Conservation (phyloP, 306 rosid species). For the Psophocarpus tetragonolobus region DNA sequence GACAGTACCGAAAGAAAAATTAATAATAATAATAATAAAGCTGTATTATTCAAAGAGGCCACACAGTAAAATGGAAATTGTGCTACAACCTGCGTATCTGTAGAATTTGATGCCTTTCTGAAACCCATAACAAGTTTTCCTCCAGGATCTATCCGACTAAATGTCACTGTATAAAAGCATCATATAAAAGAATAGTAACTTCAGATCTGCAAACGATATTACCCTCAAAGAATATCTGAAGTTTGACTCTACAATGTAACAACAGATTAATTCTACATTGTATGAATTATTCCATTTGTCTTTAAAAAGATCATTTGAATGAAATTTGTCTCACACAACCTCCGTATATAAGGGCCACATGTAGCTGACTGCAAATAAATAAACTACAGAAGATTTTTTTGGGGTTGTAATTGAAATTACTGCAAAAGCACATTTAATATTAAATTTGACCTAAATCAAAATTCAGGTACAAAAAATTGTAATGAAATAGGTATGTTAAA, state of each 20-base stretch:
- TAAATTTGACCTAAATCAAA: not conserved
- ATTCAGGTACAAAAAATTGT: constrained; percentile 6
- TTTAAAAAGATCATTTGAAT: not conserved
- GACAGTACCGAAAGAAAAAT: constrained; percentile 18
- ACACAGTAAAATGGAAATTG: constrained; percentile 27
- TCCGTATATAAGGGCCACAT: not conserved
- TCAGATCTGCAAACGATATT: constrained; percentile 17
- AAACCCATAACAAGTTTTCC: constrained; percentile 89
- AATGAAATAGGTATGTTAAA: constrained; percentile 10
- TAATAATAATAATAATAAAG: not conserved
- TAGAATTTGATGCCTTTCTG: constrained; percentile 71
- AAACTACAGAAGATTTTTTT: not conserved
- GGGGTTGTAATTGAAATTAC: not conserved
- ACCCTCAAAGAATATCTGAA: not conserved
- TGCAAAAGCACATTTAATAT: not conserved
- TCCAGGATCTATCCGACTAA: constrained; percentile 96
- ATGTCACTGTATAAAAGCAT: constrained; percentile 69
- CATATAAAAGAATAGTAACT: constrained; percentile 6
- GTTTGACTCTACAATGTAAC: constrained; percentile 15
- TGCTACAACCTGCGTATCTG: constrained; percentile 64
- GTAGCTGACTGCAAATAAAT: not conserved
- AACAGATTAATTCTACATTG: constrained; percentile 11
- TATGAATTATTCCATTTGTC: constrained; percentile 3
- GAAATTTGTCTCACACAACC: not conserved
- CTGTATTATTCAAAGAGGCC: constrained; percentile 2